Evolutionary conservation across 1,284 basidiomycete genomes (phyloP), one percentile per base, ranked within the genome.

Genomic region (Apiotrichum gracile): DNA sequence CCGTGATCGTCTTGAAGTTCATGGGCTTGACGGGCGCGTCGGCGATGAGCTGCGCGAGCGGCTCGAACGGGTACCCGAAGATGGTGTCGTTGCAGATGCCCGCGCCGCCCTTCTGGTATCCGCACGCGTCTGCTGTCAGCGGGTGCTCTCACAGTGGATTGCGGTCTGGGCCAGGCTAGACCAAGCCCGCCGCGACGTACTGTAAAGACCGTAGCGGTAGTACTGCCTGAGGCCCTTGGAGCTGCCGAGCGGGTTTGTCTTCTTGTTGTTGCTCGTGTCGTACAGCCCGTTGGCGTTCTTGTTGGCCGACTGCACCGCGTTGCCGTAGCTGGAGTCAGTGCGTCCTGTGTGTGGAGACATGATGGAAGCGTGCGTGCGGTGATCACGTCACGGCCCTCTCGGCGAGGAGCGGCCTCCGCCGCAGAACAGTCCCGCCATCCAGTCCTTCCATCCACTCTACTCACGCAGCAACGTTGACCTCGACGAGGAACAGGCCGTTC

Each of bases 151-250:
- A 21, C 16, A 34, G 33, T 34, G 33, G 12, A 16, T n/a, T n/a
- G n/a, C n/a, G 29, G 29, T 31, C 29, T 14, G 29, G 29, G 29
- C 29, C 29, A 31, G 29, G 8, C 29, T 31, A 31, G 29, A 31
- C 14, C 29, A 31, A 31, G n/a, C 14, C 12, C 31, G n/a, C 10
- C 49, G 9, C 34, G 1, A 70, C 70, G 54, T 54, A 73, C 69
- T 64, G 63, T 72, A 70, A 21, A 74, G 49, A 44, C 72, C 72
- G 46, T 65, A 76, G 55, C 72, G 64, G 64, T 76, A 76, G 51
- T 68, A 61, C 57, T 71, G 67, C 41, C 72, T 60, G 43, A 74
- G 49, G 29, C 74, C 74, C 38, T 57, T 58, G 17, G 52, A 45
- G 12, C 47, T 19, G 22, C 73, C 73, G 51, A 75, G 54, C 60